Conservation (phyloP, 805 yeast species). For the Wickerhamiella occidentalis region DNA sequence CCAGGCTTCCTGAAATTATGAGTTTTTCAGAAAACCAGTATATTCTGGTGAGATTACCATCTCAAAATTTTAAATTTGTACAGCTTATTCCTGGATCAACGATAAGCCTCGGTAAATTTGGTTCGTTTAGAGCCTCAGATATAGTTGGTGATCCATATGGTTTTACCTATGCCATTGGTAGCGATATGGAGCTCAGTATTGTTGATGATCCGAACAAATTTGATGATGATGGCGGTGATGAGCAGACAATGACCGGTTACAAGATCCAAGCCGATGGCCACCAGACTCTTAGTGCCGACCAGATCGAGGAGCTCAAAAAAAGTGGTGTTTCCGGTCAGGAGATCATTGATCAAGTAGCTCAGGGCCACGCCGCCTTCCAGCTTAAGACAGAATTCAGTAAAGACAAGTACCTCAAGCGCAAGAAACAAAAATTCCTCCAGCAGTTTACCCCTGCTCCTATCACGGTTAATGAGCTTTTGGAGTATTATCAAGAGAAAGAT, state of each 20-base stretch:
- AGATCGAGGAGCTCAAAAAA: slow-evolving; percentile 71
- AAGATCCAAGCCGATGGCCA: slow-evolving; percentile 53
- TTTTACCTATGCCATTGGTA: slow-evolving; percentile 73
- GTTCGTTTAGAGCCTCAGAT: slow-evolving; percentile 62
- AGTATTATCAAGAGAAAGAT: slow-evolving; percentile 68
- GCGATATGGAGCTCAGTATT: slow-evolving; percentile 30
- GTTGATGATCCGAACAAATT: slow-evolving; percentile 19
- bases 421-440: slow-evolving; percentile 80
- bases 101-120: slow-evolving; percentile 81
- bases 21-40: slow-evolving; percentile 33
- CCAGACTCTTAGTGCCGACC: slow-evolving; percentile 64
- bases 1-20: neutral
- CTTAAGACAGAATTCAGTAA: slow-evolving; percentile 83
- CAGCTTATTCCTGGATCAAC: slow-evolving; percentile 47
- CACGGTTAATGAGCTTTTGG: slow-evolving; percentile 56
- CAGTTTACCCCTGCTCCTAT: slow-evolving; percentile 72
- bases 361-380: slow-evolving; percentile 74
- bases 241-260: slow-evolving; percentile 51
- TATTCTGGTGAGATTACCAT: slow-evolving; percentile 66
- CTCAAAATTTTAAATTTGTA: slow-evolving; percentile 65
- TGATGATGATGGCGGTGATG: slow-evolving; percentile 34
- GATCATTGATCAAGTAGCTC: slow-evolving; percentile 70
- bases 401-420: slow-evolving; percentile 81
- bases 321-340: slow-evolving; percentile 63
- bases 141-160: slow-evolving; percentile 78